phyloP scores from a whole-genome alignment of 768 basidiomycete genomes.

The Tephrocybe sp. region DNA sequence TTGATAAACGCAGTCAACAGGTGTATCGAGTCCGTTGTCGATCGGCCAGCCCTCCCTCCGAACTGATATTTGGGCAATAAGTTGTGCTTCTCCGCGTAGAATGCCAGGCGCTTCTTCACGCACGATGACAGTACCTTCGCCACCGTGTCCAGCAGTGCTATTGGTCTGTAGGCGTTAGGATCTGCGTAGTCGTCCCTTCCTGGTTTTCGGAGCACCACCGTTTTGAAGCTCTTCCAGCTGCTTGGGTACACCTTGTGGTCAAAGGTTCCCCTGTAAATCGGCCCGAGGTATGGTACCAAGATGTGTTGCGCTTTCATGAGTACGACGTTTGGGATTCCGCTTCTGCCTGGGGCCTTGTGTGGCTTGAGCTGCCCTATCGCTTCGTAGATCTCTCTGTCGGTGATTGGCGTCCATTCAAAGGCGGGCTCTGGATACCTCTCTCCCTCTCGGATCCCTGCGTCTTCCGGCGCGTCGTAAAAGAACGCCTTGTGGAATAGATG shows the following conservation, averaged over 20 bases:
- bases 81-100: conserved; percentile 7
- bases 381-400: conserved; percentile 21
- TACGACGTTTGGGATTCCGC: conserved; percentile 29
- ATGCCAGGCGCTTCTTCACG: too few species aligned
- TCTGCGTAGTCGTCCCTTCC: conserved; percentile 30
- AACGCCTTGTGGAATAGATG: conserved; percentile 21
- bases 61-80: conserved; percentile 26
- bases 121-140: too few species aligned
- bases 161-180: conserved; percentile 31
- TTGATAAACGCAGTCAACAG: too few species aligned
- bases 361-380: conserved; percentile 27
- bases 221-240: too few species aligned
- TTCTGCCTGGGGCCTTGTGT: conserved; percentile 31
- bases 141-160: too few species aligned
- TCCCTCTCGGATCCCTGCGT: conserved; percentile 3
- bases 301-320: conserved; percentile 22
- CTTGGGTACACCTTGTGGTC: too few species aligned
- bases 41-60: conserved; percentile 23
- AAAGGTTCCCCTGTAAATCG: too few species aligned
- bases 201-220: conserved; percentile 35
- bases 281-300: conserved; percentile 22
- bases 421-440: conserved; percentile 24
- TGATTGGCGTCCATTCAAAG: conserved; percentile 17
- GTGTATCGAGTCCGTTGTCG: too few species aligned
- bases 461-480: conserved; percentile 22